These are phyloP conservation scores for Blastobotrys aristatus DNA, from an alignment of 1,139 yeast species.

Conservation along the genomic window DNA sequence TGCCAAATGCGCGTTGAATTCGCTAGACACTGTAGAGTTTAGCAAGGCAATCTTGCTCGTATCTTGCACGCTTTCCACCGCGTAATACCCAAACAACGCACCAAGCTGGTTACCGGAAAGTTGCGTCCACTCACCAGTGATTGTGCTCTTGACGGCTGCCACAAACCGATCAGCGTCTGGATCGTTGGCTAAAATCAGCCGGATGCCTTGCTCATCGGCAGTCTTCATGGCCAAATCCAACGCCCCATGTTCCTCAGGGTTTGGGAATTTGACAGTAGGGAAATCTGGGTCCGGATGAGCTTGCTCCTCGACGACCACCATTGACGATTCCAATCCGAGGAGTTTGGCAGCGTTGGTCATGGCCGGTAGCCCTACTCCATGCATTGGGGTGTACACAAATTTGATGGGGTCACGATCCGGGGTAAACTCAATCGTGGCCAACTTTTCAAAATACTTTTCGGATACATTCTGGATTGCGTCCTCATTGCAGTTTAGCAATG, in stretches of 20 bases:
- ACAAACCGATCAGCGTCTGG: conserved; percentile 96
- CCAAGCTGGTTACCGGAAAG: conserved; percentile 92
- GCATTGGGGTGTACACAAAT: conserved; percentile 89
- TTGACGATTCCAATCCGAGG: conserved; percentile 28
- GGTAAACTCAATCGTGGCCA: conserved; percentile 12
- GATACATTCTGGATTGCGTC: conserved; percentile 17
- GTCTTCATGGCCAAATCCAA: conserved; percentile 59
- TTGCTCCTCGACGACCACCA: conserved; percentile 55
- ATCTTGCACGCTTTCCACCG: conserved; percentile 34
- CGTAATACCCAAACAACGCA: conserved; percentile 66
- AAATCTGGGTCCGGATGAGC: conserved; percentile 75
- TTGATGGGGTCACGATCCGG: conserved; percentile 1
- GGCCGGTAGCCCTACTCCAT: conserved; percentile 70
- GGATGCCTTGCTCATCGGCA: conserved; percentile 44
- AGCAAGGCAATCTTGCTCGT: conserved; percentile 52
- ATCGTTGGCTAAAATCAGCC: conserved; percentile 78
- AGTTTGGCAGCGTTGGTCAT: conserved; percentile 29
- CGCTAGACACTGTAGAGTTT: conserved; percentile 90
- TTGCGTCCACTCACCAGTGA: conserved; percentile 58
- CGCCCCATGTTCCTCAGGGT: conserved; percentile 95
- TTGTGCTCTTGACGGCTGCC: conserved; percentile 47
- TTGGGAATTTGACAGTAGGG: conserved; percentile 83
- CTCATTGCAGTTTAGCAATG: conserved; percentile 10
- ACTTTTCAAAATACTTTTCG: conserved; percentile 22
- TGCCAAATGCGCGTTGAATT: conserved; percentile 71